Base-by-base conservation (phyloP, 805 yeast genomes). In the Kregervanrija delftensis region DNA sequence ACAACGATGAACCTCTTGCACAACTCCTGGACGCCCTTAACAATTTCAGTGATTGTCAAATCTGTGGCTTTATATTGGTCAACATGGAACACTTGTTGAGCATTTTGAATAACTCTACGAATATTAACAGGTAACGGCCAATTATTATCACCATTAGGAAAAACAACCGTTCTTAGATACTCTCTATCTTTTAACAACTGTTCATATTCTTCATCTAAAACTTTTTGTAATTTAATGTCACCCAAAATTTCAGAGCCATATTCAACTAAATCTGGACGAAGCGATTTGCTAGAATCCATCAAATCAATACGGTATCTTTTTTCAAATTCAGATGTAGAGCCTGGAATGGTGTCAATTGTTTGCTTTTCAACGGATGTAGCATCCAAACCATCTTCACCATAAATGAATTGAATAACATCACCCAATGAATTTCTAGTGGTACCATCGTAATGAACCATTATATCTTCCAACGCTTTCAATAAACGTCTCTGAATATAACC, bases 371-470 rank as follows among this genome's bases (percentile, higher is more conserved):
- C 97, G 62, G 90, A 95, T 30, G 97, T 86, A 60, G 96, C 99
- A 73, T 93, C 99, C 58, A 93, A 74, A 68, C 99, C 99, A 71
- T 93, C 99, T 67, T 93, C 99, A 74, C 99, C 99, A 60, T 93
- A 93, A 49, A 90, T 77, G 67, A 93, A 93, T 71, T 93, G 98
- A 57, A 93, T 86, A 51, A 93, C 77, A 62, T 91, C 96, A 59
- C 99, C 99, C 51, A 93, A 71, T 4, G 99, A 95, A 67, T 93
- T 93, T 72, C 99, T 83, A 0, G 97, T 90, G 11, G 99, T 91
- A 61, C 96, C 96, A 72, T 93, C 99, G 59, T 93, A 93, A 63
- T 91, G 49, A 37, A 47, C 49, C 49, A 47, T 47, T 30, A 47
- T 47, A 68, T 89, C 97, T 67, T 89, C 97, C 49, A 89, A 68